A percentile compares a stretch with the other conserved stretches of the same genome.
Evolutionary conservation across 139 green algal genomes (phyloP).

Genomic region (Chlorella vulgaris): DNA sequence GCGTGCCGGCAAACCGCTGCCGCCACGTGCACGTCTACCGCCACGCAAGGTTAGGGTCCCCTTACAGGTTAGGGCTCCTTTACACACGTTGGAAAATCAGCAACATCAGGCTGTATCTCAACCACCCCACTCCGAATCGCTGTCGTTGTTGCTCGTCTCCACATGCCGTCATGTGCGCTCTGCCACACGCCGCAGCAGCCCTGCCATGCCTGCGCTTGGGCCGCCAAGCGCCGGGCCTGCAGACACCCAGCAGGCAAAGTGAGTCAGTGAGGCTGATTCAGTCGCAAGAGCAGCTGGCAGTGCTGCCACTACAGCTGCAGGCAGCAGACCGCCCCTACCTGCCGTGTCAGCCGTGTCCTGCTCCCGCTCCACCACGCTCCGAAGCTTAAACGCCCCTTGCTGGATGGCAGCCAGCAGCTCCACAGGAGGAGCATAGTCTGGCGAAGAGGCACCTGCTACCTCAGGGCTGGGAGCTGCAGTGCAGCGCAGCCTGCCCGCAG

Average conservation of each 20-base stretch:
- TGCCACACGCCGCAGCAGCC: slow-evolving; percentile 18
- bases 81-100: too few relatives aligned
- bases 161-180: background rate
- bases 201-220: slow-evolving; percentile 1
- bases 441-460: too few relatives aligned
- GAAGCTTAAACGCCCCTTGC: background rate
- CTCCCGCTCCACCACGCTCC: too few relatives aligned
- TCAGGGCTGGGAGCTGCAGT: background rate
- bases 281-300: background rate
- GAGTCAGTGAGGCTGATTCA: background rate
- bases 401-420: slow-evolving; percentile 13
- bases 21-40: too few relatives aligned
- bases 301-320: background rate
- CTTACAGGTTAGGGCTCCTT: too few relatives aligned
- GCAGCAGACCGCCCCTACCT: background rate
- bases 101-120: too few relatives aligned
- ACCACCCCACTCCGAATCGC: background rate
- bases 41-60: too few relatives aligned
- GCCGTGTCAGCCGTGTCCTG: too few relatives aligned
- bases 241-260: background rate
- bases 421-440: background rate
- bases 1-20: too few relatives aligned
- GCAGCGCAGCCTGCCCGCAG: slow-evolving; percentile 1
- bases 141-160: background rate
- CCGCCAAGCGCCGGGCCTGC: background rate